Base-by-base conservation (phyloP, 1,284 basidiomycete genomes). In the Rhizoctonia solani region DNA sequence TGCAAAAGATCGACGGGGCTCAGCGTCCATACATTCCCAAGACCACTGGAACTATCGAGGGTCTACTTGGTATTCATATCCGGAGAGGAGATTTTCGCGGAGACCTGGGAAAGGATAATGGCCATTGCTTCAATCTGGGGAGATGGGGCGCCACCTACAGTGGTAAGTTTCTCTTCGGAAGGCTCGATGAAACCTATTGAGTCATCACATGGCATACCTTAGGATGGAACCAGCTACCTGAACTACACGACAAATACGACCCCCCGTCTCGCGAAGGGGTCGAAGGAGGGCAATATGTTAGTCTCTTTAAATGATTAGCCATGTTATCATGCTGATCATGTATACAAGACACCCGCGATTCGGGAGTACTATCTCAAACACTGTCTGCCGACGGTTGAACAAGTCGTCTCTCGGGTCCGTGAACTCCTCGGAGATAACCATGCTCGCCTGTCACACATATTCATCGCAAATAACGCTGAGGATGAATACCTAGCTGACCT, bases 401-500 rank as follows among this genome's bases (percentile, higher is more conserved):
- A 81, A 58, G 82, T 86, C 68, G 80, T 80, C 29, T 70, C 73
- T 42, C 77, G 76, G 46, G 78, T 83, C 1, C 71, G 73, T 23
- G 73, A 79, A 41, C 76, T 85, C 27, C 41, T 54, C 16, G 72
- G 71, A 8, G 73, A 69, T 29, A 29, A 44, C 19, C 72, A 71
- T 41, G 34, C 23, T 29, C 68, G 9, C 8, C 37, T 82, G 63
- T 72, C 74, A 69, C 72, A 72, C 55, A 53, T 86, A 23, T 85
- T 83, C 70, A 76, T 87, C 54, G 81, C 86, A 81, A 85, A 85
- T 39, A 86, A 87, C 56, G 85, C 78, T 1, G 72, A 77, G 19
- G 66, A 42, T 37, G 74, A 73, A 58, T 80, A 79, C 74, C 52
- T 78, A 29, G 44, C 71, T 1, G 78, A 82, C 66, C 77, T 87